Conservation (phyloP, 371 early-diverging fungal genomes). For the Circinella minor region DNA sequence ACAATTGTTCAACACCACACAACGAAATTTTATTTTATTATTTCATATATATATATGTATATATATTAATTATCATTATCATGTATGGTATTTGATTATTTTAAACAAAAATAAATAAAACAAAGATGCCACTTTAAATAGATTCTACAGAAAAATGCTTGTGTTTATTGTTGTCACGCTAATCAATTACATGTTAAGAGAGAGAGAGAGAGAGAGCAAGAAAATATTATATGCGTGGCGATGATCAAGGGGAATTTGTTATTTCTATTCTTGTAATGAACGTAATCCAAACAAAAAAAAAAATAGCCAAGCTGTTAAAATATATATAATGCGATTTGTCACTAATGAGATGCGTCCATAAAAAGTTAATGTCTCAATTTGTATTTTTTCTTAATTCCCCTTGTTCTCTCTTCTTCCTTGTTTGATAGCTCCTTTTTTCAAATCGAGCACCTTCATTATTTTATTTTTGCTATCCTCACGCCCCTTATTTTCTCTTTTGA, state of each 20-base stretch:
- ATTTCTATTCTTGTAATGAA: constrained; percentile 4
- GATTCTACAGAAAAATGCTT: not conserved
- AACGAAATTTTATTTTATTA: too few species aligned
- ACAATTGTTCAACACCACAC: too few species aligned
- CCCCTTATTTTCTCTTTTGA: not conserved
- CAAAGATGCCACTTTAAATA: not conserved
- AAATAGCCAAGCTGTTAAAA: too few species aligned
- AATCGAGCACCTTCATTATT: not conserved
- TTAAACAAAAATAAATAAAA: not conserved
- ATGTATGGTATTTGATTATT: too few species aligned
- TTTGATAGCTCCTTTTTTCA: not conserved
- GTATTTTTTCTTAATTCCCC: too few species aligned
- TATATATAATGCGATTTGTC: not conserved
- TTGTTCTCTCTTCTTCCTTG: too few species aligned
- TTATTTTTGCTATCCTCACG: not conserved
- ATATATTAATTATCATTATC: too few species aligned
- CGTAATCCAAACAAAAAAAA: too few species aligned
- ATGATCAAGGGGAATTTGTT: constrained; percentile 4
- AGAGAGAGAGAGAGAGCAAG: not conserved
- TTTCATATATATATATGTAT: too few species aligned
- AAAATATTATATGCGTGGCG: not conserved
- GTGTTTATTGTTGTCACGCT: constrained; percentile 4
- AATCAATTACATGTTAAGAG: not conserved
- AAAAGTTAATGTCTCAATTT: not conserved
- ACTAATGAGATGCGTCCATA: constrained; percentile 5